Conservation (phyloP, 2,329 filamentous ascomycete species). For the Rugonectria rugulosa region DNA sequence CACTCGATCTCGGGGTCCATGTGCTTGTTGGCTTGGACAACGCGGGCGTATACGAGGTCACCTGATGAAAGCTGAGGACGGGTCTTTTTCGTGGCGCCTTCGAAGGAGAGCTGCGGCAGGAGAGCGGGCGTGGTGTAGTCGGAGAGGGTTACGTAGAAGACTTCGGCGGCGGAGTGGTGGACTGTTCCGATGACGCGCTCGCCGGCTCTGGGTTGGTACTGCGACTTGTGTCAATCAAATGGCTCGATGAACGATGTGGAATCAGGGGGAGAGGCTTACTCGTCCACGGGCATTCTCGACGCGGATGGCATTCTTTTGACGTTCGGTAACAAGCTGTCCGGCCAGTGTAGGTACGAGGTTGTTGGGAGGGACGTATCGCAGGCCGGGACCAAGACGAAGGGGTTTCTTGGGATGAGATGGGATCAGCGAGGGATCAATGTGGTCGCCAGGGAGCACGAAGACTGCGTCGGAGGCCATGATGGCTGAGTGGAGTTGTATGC, state of each 20-base stretch:
- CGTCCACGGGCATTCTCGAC: slow-evolving; percentile 75
- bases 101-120: slow-evolving; percentile 90
- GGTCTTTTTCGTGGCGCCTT: slow-evolving; percentile 91
- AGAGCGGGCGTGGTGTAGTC: slow-evolving; percentile 69
- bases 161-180: slow-evolving; percentile 76
- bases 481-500: slow-evolving; percentile 1
- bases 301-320: slow-evolving; percentile 79
- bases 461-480: slow-evolving; percentile 64
- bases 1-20: slow-evolving; percentile 93
- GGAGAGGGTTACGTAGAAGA: slow-evolving; percentile 81
- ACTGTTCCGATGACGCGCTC: slow-evolving; percentile 92
- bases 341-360: slow-evolving; percentile 74
- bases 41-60: slow-evolving; percentile 87
- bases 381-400: slow-evolving; percentile 82
- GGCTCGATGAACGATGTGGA: neutral
- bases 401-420: slow-evolving; percentile 74
- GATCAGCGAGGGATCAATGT: slow-evolving; percentile 69
- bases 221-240: slow-evolving; percentile 39
- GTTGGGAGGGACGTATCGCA: slow-evolving; percentile 81
- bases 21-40: slow-evolving; percentile 78
- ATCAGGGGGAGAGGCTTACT: slow-evolving; percentile 54
- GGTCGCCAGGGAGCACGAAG: slow-evolving; percentile 84
- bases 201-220: slow-evolving; percentile 82
- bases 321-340: slow-evolving; percentile 72
- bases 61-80: slow-evolving; percentile 78